A percentile compares a stretch with the other conserved stretches of the same genome.
Conservation (phyloP, 2,329 filamentous ascomycete species). For the Aspergillus tanneri region DNA sequence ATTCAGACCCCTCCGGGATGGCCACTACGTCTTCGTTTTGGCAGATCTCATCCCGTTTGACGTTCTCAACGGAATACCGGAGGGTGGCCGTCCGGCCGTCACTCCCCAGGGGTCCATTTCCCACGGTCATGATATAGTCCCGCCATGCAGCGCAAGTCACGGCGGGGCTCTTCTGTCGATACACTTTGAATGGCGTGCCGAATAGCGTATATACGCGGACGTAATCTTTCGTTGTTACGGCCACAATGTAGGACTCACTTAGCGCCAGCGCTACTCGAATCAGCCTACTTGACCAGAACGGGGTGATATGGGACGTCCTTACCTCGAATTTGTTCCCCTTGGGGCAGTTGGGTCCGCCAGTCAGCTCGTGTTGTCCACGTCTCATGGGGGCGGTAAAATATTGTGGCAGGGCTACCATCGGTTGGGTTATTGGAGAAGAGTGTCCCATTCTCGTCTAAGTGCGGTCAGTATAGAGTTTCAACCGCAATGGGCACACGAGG, state of each 20-base stretch:
- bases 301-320: constrained; percentile 11
- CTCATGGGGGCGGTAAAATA: constrained; percentile 97
- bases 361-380: constrained; percentile 90
- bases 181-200: constrained; percentile 83
- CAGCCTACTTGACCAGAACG: neutral
- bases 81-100: constrained; percentile 72
- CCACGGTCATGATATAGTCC: constrained; percentile 94
- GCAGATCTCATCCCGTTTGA: constrained; percentile 89
- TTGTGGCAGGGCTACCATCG: constrained; percentile 66
- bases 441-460: constrained; percentile 69
- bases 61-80: constrained; percentile 88
- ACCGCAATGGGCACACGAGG: neutral
- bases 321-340: constrained; percentile 74
- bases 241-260: constrained; percentile 86
- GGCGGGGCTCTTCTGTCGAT: constrained; percentile 87
- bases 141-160: constrained; percentile 93
- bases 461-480: constrained; percentile 25
- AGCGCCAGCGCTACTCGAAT: constrained; percentile 69
- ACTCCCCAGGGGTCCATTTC: constrained; percentile 80
- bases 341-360: constrained; percentile 85
- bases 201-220: constrained; percentile 91
- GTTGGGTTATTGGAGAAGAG: constrained; percentile 78
- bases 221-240: constrained; percentile 82
- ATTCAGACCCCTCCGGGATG: constrained; percentile 67
- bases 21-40: constrained; percentile 93